Evolutionary conservation across 108 stramenopile genomes (phyloP), one percentile per base, ranked within the genome.

Genomic region (Cafeteria roenbergensis): DNA sequence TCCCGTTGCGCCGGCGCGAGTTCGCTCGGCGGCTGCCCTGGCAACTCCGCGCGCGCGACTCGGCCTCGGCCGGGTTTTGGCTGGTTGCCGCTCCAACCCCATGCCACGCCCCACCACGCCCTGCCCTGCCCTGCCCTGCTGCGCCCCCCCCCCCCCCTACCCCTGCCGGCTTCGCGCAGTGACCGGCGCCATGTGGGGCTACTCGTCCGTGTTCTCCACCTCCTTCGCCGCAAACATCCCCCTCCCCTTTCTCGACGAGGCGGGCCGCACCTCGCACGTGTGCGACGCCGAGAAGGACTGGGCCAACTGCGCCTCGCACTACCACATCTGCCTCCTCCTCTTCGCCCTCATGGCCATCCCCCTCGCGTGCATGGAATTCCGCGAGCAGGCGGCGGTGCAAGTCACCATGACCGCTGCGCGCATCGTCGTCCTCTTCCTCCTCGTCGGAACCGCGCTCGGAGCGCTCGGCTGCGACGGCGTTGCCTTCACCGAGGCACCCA

Each of bases 301-400:
- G 34, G 57, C 65, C 37, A 1, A 12, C 12, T 55, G 12, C 24
- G 24, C 1, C 12, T 28, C 37, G 12, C 42, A 34, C 35, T 67
- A 72, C 63, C n/a, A 53, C 22, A 0, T 64, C 35, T 76, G 67
- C 63, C 57, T 71, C 4, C 2, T 62, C 33, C 9, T 76, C 14
- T 76, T 72, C 51, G 70, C 69, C 25, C 22, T 34, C 35, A 17
- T 76, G n/a, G 70, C 66, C 35, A 61, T 76, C 9, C 75, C 75
- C 20, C 21, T 64, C 25, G 63, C 58, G 48, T 57, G 57, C 30
- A 71, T 72, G 70, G 75, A 76, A 35, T 34, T 76, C 27, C 4
- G 25, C 31, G 75, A 76, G 53, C 75, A 76, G 59, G 55, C 66
- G 1, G 30, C 26, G 17, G 54, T 75, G 6, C 74, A 75, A 34